phyloP scores from a whole-genome alignment of 2,329 filamentous ascomycete genomes.

The Diaporthe batatas region DNA sequence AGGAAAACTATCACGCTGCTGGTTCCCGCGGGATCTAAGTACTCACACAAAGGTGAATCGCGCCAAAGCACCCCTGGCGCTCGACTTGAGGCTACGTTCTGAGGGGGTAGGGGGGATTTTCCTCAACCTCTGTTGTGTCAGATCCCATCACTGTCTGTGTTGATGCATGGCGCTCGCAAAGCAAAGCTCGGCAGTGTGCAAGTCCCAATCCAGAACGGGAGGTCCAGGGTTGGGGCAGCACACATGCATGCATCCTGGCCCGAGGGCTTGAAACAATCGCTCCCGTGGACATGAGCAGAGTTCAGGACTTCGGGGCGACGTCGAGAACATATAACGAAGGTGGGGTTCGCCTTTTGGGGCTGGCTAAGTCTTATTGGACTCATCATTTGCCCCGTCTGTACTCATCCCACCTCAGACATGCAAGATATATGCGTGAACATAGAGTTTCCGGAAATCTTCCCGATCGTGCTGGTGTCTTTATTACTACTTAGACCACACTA shows the following conservation, averaged over 20 bases:
- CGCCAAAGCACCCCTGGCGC: not conserved
- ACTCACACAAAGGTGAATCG: no score
- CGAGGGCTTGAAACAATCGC: conserved; percentile 8
- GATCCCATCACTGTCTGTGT: conserved; percentile 29
- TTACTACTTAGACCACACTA: not conserved
- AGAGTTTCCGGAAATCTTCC: not conserved
- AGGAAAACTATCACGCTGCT: not conserved
- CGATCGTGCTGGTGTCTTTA: not conserved
- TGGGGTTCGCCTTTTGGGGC: not conserved
- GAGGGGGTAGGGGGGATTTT: not conserved
- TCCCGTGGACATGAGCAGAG: conserved; percentile 3
- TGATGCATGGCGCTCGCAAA: conserved; percentile 3
- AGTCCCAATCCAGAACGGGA: not conserved
- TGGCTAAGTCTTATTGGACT: not conserved
- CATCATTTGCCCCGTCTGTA: not conserved
- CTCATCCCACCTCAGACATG: not conserved
- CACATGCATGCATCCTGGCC: not conserved
- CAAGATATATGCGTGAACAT: not conserved
- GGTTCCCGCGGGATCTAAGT: not conserved
- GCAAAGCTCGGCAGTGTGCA: conserved; percentile 15
- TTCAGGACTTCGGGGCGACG: conserved; percentile 33
- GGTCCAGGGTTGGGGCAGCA: not conserved
- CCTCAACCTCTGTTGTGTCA: conserved; percentile 23
- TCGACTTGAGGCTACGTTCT: conserved; percentile 2
- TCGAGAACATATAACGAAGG: not conserved